Percentiles rank a stretch among this genome's conserved stretches.
phyloP scores from a whole-genome alignment of 805 yeast species.

The Metschnikowia vanudenii region DNA sequence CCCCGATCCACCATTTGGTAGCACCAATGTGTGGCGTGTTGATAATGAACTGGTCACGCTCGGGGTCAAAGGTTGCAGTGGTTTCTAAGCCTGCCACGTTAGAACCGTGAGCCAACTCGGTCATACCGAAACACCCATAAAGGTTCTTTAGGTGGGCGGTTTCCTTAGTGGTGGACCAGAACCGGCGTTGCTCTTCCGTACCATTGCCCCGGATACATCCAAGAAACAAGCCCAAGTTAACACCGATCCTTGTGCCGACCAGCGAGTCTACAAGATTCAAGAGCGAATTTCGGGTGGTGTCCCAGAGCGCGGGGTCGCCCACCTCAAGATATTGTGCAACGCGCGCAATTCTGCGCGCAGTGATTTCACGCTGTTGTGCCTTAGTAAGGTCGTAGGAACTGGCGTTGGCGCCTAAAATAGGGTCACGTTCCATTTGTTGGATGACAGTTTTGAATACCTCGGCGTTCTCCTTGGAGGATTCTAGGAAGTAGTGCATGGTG shows the following conservation, averaged over 20 bases:
- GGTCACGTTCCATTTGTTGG: constrained; percentile 22
- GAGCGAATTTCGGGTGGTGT: constrained; percentile 12
- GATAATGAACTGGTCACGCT: constrained; percentile 20
- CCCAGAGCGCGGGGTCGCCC: constrained; percentile 10
- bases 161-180: constrained; percentile 20
- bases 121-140: constrained; percentile 25
- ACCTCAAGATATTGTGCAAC: constrained; percentile 20
- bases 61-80: constrained; percentile 24
- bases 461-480: constrained; percentile 23
- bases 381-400: constrained; percentile 20
- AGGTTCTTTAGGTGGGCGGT: constrained; percentile 16
- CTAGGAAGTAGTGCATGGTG: constrained; percentile 28
- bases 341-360: constrained; percentile 20
- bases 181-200: constrained; percentile 19
- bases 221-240: constrained; percentile 22
- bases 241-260: constrained; percentile 22
- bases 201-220: constrained; percentile 24
- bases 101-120: constrained; percentile 24
- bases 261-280: constrained; percentile 20
- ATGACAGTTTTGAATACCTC: constrained; percentile 14
- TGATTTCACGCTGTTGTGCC: constrained; percentile 20
- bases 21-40: constrained; percentile 26
- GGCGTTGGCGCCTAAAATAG: constrained; percentile 18
- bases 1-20: constrained; percentile 27
- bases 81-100: constrained; percentile 25